Conservation (phyloP, 345 rosid genomes). For the Camelina neglecta region DNA sequence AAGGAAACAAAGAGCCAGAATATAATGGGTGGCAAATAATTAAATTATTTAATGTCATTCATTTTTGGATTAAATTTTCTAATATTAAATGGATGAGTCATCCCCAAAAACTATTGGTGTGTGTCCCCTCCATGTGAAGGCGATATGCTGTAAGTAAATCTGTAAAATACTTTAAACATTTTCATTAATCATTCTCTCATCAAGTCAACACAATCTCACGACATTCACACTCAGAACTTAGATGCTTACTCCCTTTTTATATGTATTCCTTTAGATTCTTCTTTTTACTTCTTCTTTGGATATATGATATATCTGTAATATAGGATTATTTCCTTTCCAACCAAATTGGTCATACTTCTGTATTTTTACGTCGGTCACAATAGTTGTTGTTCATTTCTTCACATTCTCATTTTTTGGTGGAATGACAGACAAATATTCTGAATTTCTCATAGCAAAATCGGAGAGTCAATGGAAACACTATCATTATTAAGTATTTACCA, state of each 20-base stretch:
- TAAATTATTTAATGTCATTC: background rate
- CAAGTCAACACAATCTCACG: slow-evolving; percentile 34
- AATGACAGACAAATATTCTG: slow-evolving; percentile 8
- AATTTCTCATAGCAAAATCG: background rate
- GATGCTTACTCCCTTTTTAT: background rate
- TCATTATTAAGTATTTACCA: background rate
- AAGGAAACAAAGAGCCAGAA: background rate
- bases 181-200: slow-evolving; percentile 4
- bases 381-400: slow-evolving; percentile 13
- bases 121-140: slow-evolving; percentile 45
- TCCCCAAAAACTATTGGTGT: slow-evolving; percentile 11
- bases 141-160: background rate
- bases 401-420: slow-evolving; percentile 11
- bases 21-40: slow-evolving; percentile 3
- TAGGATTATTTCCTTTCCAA: too few species aligned
- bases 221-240: slow-evolving; percentile 28
- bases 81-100: background rate
- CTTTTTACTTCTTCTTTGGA: too few species aligned
- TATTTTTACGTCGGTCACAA: slow-evolving; percentile 30
- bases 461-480: slow-evolving; percentile 11
- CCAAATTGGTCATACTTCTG: too few species aligned
- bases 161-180: background rate
- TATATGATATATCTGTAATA: background rate
- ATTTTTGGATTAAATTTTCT: background rate
- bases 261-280: too few species aligned